These are phyloP conservation scores for Chrysoporthe austroafricana DNA, from an alignment of 2,329 filamentous ascomycete genomes.

Conservation along the genomic window DNA sequence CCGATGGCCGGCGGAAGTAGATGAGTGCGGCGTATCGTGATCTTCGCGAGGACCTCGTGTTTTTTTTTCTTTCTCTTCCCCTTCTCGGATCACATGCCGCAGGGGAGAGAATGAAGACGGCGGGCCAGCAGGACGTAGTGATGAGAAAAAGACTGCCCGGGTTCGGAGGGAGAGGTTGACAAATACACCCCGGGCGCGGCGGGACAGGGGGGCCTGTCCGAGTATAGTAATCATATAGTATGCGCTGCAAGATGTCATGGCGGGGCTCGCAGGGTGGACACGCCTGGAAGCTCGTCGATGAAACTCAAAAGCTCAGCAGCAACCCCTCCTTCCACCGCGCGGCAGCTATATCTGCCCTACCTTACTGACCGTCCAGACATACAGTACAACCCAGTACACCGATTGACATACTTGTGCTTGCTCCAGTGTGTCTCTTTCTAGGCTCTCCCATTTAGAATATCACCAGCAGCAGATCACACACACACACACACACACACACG, in stretches of 20 bases:
- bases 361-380: background rate
- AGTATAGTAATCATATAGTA: background rate
- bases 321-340: background rate
- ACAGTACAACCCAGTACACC: background rate
- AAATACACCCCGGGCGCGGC: conserved; percentile 3
- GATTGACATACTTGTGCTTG: background rate
- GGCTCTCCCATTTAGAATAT: no score
- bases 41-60: background rate
- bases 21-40: background rate
- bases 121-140: background rate
- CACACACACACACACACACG: conserved; percentile 44
- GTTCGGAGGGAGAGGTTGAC: conserved; percentile 4
- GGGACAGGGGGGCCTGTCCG: background rate
- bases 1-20: background rate
- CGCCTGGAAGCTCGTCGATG: conserved; percentile 8
- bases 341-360: background rate
- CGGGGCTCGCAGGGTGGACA: background rate
- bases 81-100: background rate
- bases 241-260: background rate
- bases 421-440: background rate
- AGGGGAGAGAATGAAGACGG: background rate
- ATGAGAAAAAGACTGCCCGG: background rate
- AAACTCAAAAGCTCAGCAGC: background rate
- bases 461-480: background rate
- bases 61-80: background rate